A percentile compares a stretch with the other conserved stretches of the same genome.
Conservation (phyloP, 176 grass and related monocot genomes). For the Musa acuminata region DNA sequence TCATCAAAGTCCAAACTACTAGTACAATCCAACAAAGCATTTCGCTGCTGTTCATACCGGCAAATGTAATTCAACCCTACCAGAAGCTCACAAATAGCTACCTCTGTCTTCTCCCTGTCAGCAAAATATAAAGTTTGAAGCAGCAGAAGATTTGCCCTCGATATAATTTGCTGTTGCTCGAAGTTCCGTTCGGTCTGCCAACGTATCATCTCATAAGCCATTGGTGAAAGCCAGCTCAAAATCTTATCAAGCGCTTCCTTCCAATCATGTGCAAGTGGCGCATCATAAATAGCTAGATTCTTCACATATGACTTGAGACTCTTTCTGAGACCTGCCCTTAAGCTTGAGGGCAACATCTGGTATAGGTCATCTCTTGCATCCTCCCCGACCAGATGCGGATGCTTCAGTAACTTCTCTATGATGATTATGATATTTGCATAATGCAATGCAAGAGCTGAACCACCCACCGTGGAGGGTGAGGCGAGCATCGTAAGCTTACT, state of each 20-base stretch:
- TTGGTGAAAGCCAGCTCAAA: slow-evolving; percentile 62
- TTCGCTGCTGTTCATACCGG: slow-evolving; percentile 90
- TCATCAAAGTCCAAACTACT: slow-evolving; percentile 87
- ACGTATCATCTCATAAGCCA: slow-evolving; percentile 80
- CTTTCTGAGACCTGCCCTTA: slow-evolving; percentile 38
- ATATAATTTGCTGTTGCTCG: slow-evolving; percentile 83
- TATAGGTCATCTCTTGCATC: slow-evolving; percentile 91
- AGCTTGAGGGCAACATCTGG: slow-evolving; percentile 80
- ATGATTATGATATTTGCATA: slow-evolving; percentile 88
- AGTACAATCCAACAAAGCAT: slow-evolving; percentile 73
- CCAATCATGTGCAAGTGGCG: slow-evolving; percentile 89
- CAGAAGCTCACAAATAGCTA: slow-evolving; percentile 71
- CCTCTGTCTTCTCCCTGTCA: slow-evolving; percentile 65
- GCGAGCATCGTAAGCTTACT: slow-evolving; percentile 62
- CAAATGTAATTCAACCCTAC: slow-evolving; percentile 95
- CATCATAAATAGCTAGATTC: slow-evolving; percentile 76
- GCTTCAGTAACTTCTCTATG: slow-evolving; percentile 78
- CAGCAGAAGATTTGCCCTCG: slow-evolving; percentile 54
- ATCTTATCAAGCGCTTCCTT: slow-evolving; percentile 70
- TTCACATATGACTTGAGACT: slow-evolving; percentile 46
- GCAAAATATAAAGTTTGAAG: slow-evolving; percentile 79
- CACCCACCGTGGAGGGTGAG: slow-evolving; percentile 52
- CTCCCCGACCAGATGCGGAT: slow-evolving; percentile 82
- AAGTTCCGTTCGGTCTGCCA: slow-evolving; percentile 89
- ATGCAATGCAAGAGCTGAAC: slow-evolving; percentile 68